phyloP scores from a whole-genome alignment of 805 yeast species.

The Starmerella potacharoeniae region DNA sequence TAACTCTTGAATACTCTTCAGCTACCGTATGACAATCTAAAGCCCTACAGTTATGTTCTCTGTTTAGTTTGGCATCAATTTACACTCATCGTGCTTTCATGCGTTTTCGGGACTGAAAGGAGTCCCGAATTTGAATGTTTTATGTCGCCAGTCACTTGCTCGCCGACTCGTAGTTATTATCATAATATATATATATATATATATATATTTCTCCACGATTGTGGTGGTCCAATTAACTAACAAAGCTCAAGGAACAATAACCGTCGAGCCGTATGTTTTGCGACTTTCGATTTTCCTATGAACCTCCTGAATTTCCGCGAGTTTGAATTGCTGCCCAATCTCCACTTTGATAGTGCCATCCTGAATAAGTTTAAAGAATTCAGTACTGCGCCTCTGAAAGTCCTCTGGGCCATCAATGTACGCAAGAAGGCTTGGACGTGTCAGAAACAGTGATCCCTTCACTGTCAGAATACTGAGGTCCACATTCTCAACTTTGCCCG shows the following conservation, averaged over 20 bases:
- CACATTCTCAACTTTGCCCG: slow-evolving; percentile 74
- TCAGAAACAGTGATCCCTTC: slow-evolving; percentile 48
- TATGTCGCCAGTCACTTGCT: too few species aligned
- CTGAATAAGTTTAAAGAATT: slow-evolving; percentile 26
- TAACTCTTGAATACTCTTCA: too few species aligned
- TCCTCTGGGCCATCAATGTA: slow-evolving; percentile 37
- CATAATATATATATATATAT: too few species aligned
- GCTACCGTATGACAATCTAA: too few species aligned
- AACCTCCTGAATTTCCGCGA: slow-evolving; percentile 49
- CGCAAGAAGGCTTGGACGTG: slow-evolving; percentile 50
- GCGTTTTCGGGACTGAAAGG: too few species aligned
- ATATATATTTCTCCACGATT: too few species aligned
- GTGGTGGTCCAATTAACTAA: too few species aligned
- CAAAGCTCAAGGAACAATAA: neutral
- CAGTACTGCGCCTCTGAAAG: slow-evolving; percentile 14
- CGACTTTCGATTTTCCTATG: slow-evolving; percentile 50
- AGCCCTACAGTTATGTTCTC: too few species aligned
- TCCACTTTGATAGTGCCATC: slow-evolving; percentile 31
- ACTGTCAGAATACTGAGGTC: slow-evolving; percentile 37
- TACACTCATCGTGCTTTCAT: too few species aligned
- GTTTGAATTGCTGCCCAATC: slow-evolving; percentile 41
- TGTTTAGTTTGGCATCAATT: too few species aligned
- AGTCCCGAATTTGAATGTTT: too few species aligned
- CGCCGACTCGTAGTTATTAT: too few species aligned
- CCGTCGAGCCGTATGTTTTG: slow-evolving; percentile 47